These are phyloP conservation scores for Populus euphratica DNA, from an alignment of 345 rosid species.

Conservation along the genomic window DNA sequence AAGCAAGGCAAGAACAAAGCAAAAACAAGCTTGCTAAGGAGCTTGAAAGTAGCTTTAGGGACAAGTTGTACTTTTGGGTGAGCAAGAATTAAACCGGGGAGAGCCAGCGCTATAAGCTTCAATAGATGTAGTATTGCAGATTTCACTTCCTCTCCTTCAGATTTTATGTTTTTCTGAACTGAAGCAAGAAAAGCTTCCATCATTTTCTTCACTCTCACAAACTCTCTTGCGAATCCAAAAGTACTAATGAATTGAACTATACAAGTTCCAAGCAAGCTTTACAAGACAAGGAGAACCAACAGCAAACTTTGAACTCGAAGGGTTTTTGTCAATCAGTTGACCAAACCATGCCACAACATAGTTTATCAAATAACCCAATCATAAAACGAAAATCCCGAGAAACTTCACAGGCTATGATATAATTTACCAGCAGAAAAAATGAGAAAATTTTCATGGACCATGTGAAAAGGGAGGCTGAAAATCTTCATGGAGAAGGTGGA, in stretches of 20 bases:
- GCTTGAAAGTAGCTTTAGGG: constrained; percentile 36
- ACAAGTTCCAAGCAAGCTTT: background rate
- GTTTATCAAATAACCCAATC: background rate
- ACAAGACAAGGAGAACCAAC: background rate
- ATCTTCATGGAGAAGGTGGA: background rate
- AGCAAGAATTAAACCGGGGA: constrained; percentile 30
- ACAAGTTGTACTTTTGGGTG: constrained; percentile 25
- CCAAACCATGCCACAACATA: background rate
- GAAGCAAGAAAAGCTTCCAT: background rate
- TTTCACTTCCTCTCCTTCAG: constrained; percentile 7
- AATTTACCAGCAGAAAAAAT: background rate
- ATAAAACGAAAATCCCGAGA: background rate
- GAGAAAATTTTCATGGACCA: no score
- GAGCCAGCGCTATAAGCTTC: constrained; percentile 37
- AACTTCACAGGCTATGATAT: background rate
- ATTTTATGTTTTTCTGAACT: background rate
- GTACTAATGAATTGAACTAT: background rate
- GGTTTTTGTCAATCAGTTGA: background rate
- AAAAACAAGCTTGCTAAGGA: constrained; percentile 36
- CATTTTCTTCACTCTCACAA: background rate
- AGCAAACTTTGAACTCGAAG: background rate
- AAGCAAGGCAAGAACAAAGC: constrained; percentile 38
- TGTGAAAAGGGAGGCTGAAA: background rate
- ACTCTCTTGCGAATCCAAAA: background rate
- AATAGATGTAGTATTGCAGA: constrained; percentile 34